These are phyloP conservation scores for Vachellia pachyceras DNA, from an alignment of 306 rosid species.

Conservation along the genomic window DNA sequence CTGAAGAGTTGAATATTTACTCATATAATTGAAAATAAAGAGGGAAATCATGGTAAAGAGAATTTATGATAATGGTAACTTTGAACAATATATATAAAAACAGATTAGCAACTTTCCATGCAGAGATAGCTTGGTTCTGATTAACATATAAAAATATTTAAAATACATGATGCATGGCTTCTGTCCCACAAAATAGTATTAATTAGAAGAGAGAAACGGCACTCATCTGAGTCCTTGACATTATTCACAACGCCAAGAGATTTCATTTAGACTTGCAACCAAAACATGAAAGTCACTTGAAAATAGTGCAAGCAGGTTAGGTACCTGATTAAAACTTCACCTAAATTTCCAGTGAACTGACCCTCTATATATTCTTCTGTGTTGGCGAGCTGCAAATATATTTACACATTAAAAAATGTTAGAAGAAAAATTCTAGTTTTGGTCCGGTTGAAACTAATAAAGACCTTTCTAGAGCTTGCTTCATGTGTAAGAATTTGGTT, in stretches of 20 bases:
- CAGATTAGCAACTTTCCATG: neutral
- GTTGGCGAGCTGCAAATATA: constrained; percentile 51
- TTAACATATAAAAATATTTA: constrained; percentile 12
- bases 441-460: neutral
- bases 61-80: neutral
- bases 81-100: neutral
- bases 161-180: neutral
- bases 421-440: constrained; percentile 7
- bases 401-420: constrained; percentile 11
- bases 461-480: neutral
- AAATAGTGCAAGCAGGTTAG: neutral
- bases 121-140: neutral
- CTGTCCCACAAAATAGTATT: neutral
- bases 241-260: neutral
- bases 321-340: constrained; percentile 63
- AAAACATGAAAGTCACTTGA: constrained; percentile 9
- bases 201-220: neutral
- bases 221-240: neutral
- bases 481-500: neutral
- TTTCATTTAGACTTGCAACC: neutral
- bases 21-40: constrained; percentile 5
- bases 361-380: constrained; percentile 64
- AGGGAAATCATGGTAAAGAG: neutral
- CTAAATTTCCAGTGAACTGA: constrained; percentile 58
- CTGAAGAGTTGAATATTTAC: neutral